These are phyloP conservation scores for Linum lewisii DNA, from an alignment of 345 rosid species.

Conservation along the genomic window DNA sequence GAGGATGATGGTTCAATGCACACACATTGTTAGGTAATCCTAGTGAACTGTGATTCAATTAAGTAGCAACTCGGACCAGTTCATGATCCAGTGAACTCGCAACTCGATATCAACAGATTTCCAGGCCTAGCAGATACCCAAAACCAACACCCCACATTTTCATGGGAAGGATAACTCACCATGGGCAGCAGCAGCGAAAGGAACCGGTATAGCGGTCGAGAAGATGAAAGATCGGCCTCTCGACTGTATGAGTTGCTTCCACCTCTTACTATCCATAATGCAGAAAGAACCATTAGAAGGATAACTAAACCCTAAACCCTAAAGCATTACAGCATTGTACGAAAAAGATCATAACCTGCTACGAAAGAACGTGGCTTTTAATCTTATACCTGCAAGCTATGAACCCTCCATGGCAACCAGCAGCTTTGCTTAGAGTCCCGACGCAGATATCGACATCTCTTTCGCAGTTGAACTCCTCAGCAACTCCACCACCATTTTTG, in stretches of 20 bases:
- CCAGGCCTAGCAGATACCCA: too few relatives aligned
- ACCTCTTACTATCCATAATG: slow-evolving; percentile 82
- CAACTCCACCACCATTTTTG: slow-evolving; percentile 82
- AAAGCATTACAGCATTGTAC: slow-evolving; percentile 3
- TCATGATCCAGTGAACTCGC: too few relatives aligned
- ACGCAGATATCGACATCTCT: slow-evolving; percentile 68
- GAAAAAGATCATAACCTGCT: too few relatives aligned
- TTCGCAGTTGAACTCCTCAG: slow-evolving; percentile 79
- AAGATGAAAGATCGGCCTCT: slow-evolving; percentile 91
- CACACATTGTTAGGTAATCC: slow-evolving; percentile 14
- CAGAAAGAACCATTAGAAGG: slow-evolving; percentile 10
- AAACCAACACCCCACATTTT: too few relatives aligned
- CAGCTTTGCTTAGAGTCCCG: slow-evolving; percentile 96
- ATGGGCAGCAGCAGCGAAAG: slow-evolving; percentile 78
- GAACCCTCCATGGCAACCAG: slow-evolving; percentile 97
- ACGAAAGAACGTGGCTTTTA: neutral
- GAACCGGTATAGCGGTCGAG: slow-evolving; percentile 75
- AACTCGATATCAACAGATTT: too few relatives aligned
- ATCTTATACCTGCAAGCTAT: slow-evolving; percentile 73
- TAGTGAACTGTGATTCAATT: neutral
- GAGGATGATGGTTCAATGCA: slow-evolving; percentile 15
- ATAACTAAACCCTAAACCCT: too few relatives aligned
- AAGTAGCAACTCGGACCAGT: too few relatives aligned
- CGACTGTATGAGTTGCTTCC: slow-evolving; percentile 85
- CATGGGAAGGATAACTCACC: slow-evolving; percentile 31